Base-by-base conservation (phyloP, 352 stramenopile species). In the Pythium angustatum region DNA sequence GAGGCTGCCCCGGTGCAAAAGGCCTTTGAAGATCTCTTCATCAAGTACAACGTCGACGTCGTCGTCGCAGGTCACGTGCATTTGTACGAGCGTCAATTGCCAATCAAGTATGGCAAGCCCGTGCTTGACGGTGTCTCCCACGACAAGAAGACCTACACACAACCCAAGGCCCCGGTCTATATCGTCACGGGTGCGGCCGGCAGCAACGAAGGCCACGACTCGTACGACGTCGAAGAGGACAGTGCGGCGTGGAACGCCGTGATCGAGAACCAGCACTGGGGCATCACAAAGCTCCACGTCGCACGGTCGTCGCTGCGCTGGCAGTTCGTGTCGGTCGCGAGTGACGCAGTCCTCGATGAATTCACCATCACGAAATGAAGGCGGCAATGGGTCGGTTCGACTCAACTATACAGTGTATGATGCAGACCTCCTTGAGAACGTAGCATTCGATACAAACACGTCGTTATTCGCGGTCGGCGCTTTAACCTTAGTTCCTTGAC, bases 31-130 rank as follows among this genome's bases (percentile, higher is more conserved):
- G 52, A 79, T 10, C 64, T 88, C 1, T 80, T 86, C 41, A 78
- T 86, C 59, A 78, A 81, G 64, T 86, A 83, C 68, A 72, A 76
- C 7, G 79, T 88, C 17, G 79, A 88, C 43, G n/a, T 84, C n/a
- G 90, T 96, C 19, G 54, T 97, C 27, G 71, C 79, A 1, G 90
- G 89, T 9, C 91, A 97, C 68, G 67, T 92, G 28, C 91, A 97
- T 65, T 83, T 78, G 36, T 97, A 95, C 64, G 83, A 96, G 61
- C 78, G 88, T 2, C 74, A 90, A 3, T 66, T 87, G 2, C 87
- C 87, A 1, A 77, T 93, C 41, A 69, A 65, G 0, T 64, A 81
- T 7, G 73, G 64, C 58, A 66, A 73, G 19, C 63, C 75, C 4
- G 64, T 91, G 1, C 57, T 73, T 12, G 60, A 74, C 19, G 83